phyloP scores from a whole-genome alignment of 2,329 filamentous ascomycete genomes.

The Tympanopsis confertula region DNA sequence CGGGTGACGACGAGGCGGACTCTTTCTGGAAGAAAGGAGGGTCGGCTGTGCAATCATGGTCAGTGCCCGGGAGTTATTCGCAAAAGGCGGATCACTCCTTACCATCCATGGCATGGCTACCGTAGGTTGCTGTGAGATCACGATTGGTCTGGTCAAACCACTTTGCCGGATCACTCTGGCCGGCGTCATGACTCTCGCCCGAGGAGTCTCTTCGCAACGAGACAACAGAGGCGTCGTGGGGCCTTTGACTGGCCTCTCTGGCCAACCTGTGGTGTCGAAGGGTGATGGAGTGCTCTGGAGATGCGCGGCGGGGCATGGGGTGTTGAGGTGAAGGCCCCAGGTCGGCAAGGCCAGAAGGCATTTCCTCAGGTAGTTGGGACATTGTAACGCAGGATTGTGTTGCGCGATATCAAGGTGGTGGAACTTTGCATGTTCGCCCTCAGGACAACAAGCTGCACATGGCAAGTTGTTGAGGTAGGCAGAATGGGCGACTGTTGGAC shows the following conservation, averaged over 20 bases:
- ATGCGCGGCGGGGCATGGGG: conserved; percentile 29
- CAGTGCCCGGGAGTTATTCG: background rate
- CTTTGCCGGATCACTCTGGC: conserved; percentile 33
- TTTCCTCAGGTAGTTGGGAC: no score
- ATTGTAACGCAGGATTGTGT: no score
- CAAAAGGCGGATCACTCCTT: conserved; percentile 5
- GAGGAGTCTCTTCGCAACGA: conserved; percentile 28
- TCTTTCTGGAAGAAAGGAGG: conserved; percentile 43
- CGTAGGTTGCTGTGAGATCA: conserved; percentile 29
- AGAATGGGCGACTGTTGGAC: no score
- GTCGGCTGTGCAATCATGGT: conserved; percentile 22
- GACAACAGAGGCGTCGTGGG: conserved; percentile 3
- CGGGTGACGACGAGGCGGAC: conserved; percentile 38
- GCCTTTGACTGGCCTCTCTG: conserved; percentile 22
- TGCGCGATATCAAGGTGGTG: no score
- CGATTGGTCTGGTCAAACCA: conserved; percentile 44
- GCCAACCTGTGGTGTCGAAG: conserved; percentile 31
- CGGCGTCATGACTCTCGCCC: conserved; percentile 34
- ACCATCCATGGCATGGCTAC: conserved; percentile 35
- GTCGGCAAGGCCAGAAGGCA: no score
- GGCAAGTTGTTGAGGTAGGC: no score
- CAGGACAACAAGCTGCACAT: no score
- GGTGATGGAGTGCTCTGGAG: conserved; percentile 33
- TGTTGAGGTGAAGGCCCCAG: conserved; percentile 13
- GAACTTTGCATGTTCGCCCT: no score